These are phyloP conservation scores for Myriosclerotinia scirpicola DNA, from an alignment of 2,329 filamentous ascomycete species.

Conservation along the genomic window DNA sequence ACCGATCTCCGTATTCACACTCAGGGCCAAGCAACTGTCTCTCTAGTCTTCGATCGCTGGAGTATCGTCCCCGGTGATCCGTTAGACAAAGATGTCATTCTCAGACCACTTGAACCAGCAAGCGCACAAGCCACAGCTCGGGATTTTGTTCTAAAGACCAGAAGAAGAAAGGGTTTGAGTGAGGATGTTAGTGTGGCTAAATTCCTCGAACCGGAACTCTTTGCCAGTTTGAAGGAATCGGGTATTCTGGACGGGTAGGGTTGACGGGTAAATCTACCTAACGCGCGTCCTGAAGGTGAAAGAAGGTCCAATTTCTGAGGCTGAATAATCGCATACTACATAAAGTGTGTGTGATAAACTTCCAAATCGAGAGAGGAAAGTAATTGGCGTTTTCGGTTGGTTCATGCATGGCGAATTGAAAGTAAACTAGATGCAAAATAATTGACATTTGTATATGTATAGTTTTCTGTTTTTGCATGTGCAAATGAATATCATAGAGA, in stretches of 20 bases:
- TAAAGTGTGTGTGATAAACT: not conserved
- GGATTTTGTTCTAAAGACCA: conserved; percentile 96
- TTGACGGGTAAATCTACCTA: not conserved
- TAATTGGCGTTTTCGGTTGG: conserved; percentile 10
- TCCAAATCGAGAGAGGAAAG: conserved; percentile 3
- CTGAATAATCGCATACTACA: not conserved
- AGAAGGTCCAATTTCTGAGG: not conserved
- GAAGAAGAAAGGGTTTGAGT: conserved; percentile 86
- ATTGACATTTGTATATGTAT: not conserved
- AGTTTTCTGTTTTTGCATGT: not conserved
- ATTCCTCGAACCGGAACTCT: conserved; percentile 93
- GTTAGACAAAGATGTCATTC: conserved; percentile 79
- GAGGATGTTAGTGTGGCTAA: conserved; percentile 96
- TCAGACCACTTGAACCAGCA: conserved; percentile 84
- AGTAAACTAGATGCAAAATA: conserved; percentile 12
- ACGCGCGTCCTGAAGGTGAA: not conserved
- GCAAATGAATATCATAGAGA: not conserved
- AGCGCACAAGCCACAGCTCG: conserved; percentile 84
- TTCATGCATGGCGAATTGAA: conserved; percentile 14
- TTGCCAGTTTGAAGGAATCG: conserved; percentile 82
- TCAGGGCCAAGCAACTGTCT: conserved; percentile 86
- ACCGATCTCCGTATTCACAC: conserved; percentile 96
- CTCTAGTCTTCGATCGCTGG: conserved; percentile 94
- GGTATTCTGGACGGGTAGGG: conserved; percentile 69
- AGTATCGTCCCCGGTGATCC: conserved; percentile 94